Evolutionary conservation across 495 filamentous ascomycete species (phyloP).

Genomic region (Pseudotulostoma volvatum): DNA sequence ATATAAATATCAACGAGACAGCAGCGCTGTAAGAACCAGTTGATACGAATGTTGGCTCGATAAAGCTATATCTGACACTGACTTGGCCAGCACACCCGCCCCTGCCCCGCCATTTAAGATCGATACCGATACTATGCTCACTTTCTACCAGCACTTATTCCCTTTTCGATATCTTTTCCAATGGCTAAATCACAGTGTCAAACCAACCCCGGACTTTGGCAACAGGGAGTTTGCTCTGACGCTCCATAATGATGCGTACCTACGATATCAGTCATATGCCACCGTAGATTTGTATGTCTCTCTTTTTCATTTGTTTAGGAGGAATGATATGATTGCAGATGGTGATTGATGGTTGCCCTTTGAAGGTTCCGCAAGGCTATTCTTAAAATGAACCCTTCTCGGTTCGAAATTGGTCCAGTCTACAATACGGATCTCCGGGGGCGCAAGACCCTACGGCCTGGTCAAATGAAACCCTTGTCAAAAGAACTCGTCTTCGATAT

Average conservation of each 20-base stretch:
- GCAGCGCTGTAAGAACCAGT: background rate
- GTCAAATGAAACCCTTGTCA: constrained; percentile 53
- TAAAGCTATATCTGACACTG: too few species aligned
- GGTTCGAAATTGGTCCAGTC: constrained; percentile 95
- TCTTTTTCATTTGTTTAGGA: too few species aligned
- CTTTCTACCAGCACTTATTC: constrained; percentile 91
- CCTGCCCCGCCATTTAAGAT: constrained; percentile 22
- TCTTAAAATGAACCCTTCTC: constrained; percentile 65
- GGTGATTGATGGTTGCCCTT: constrained; percentile 1
- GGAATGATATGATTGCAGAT: background rate
- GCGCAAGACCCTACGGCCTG: constrained; percentile 58
- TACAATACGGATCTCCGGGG: constrained; percentile 89
- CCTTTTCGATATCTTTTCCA: constrained; percentile 92
- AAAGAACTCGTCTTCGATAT: constrained; percentile 99
- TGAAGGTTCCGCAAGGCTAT: constrained; percentile 77
- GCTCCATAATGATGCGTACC: constrained; percentile 71
- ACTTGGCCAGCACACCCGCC: background rate
- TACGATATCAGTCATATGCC: constrained; percentile 81
- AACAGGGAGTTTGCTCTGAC: constrained; percentile 95
- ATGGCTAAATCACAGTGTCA: constrained; percentile 89
- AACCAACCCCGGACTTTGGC: constrained; percentile 70
- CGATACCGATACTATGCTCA: constrained; percentile 68
- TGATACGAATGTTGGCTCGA: background rate
- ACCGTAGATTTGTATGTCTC: constrained; percentile 62
- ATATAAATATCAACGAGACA: constrained; percentile 4